phyloP scores from a whole-genome alignment of 2,329 filamentous ascomycete species.

The Aspergillus phoenicis region DNA sequence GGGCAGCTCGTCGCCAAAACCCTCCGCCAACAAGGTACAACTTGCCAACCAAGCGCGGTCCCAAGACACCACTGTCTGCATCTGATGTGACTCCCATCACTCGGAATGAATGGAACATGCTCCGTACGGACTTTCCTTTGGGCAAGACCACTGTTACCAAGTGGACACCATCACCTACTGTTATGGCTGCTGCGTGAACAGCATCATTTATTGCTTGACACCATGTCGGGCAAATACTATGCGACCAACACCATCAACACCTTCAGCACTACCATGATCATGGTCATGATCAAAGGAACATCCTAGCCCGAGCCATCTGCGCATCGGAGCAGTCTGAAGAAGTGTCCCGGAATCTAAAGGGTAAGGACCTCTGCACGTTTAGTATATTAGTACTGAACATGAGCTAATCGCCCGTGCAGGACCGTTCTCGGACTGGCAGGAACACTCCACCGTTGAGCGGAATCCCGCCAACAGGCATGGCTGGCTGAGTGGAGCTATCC shows the following conservation, averaged over 20 bases:
- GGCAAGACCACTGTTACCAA: conserved; percentile 38
- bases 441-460: not conserved
- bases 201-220: not conserved
- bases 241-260: too few relatives aligned
- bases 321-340: not conserved
- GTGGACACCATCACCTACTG: conserved; percentile 41
- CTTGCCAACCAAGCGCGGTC: conserved; percentile 30
- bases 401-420: conserved; percentile 1
- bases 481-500: conserved; percentile 3
- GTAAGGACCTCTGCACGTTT: not conserved
- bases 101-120: conserved; percentile 46
- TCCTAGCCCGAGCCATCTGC: not conserved
- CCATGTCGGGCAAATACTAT: not conserved
- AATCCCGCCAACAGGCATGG: not conserved
- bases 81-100: conserved; percentile 49
- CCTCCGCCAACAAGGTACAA: conserved; percentile 9
- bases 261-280: too few relatives aligned
- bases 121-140: conserved; percentile 35
- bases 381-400: not conserved
- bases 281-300: not conserved
- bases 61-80: conserved; percentile 45
- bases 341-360: not conserved
- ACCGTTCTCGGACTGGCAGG: not conserved
- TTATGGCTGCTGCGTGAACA: conserved; percentile 33
- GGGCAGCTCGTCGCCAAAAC: conserved; percentile 26